A percentile compares a stretch with the other conserved stretches of the same genome.
Evolutionary conservation across 257 asterid species (phyloP).

Genomic region (Salvia splendens): DNA sequence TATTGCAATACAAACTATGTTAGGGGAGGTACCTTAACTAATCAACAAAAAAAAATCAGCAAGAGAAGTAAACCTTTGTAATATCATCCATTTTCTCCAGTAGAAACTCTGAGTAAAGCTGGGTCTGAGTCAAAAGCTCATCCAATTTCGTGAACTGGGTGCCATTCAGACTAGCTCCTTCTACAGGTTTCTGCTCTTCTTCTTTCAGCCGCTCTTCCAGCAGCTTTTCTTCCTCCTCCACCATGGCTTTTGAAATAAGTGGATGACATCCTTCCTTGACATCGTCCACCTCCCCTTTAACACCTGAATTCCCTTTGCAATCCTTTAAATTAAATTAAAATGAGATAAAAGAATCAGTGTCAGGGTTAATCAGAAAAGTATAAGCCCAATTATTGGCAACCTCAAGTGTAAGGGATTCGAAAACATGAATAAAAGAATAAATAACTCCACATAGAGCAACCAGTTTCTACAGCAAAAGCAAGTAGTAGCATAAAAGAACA

Average conservation of each 20-base stretch:
- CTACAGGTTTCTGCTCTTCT: constrained; percentile 48
- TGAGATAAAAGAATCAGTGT: constrained; percentile 14
- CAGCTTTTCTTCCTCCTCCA: constrained; percentile 60
- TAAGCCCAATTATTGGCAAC: neutral
- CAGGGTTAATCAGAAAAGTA: neutral
- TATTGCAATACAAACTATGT: constrained; percentile 26
- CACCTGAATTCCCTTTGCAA: constrained; percentile 47
- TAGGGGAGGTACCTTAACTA: constrained; percentile 22
- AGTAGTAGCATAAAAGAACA: too few relatives aligned
- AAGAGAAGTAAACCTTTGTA: constrained; percentile 50
- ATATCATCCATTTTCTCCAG: constrained; percentile 96
- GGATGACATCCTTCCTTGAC: constrained; percentile 43
- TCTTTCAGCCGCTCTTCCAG: constrained; percentile 56
- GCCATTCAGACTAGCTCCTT: constrained; percentile 60
- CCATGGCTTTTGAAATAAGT: constrained; percentile 53
- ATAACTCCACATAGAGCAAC: neutral
- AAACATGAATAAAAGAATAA: neutral
- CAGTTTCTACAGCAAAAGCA: neutral
- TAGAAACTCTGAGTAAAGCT: constrained; percentile 85
- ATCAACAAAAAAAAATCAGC: constrained; percentile 2
- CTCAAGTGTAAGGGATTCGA: constrained; percentile 10
- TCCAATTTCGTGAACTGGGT: constrained; percentile 72
- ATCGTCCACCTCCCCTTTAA: constrained; percentile 47
- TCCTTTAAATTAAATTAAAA: constrained; percentile 48
- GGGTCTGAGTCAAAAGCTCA: constrained; percentile 94